Conservation (phyloP, 2,329 filamentous ascomycete genomes). For the Aspergillus bombycis region DNA sequence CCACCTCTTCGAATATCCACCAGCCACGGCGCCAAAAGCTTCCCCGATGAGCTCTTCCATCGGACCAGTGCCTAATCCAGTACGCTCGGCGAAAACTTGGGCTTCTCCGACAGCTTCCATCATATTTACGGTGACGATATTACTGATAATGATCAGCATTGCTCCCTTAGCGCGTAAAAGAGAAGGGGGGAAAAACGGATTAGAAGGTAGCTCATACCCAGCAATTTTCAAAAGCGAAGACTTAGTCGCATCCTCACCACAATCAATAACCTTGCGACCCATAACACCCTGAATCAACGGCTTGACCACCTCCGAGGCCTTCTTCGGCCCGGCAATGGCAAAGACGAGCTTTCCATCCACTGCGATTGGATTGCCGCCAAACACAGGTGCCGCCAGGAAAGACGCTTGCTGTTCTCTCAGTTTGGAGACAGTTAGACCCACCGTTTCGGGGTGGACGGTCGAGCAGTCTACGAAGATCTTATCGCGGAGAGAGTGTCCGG, state of each 20-base stretch:
- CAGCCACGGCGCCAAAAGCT: slow-evolving; percentile 48
- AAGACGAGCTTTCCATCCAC: slow-evolving; percentile 51
- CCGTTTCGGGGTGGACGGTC: slow-evolving; percentile 78
- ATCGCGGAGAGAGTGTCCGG: slow-evolving; percentile 53
- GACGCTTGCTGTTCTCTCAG: slow-evolving; percentile 39
- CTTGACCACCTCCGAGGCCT: slow-evolving; percentile 37
- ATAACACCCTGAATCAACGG: slow-evolving; percentile 50
- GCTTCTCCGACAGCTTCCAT: slow-evolving; percentile 52
- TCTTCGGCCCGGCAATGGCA: slow-evolving; percentile 43
- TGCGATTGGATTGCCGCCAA: slow-evolving; percentile 49
- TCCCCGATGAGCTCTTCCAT: slow-evolving; percentile 49
- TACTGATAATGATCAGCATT: slow-evolving; percentile 27
- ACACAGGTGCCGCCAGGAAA: slow-evolving; percentile 48
- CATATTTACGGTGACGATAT: slow-evolving; percentile 48
- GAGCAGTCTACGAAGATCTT: slow-evolving; percentile 88
- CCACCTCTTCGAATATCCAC: slow-evolving; percentile 47
- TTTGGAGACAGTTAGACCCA: slow-evolving; percentile 35
- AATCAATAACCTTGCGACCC: slow-evolving; percentile 46
- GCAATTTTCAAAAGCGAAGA: slow-evolving; percentile 50
- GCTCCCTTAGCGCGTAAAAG: neutral
- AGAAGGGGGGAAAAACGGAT: neutral
- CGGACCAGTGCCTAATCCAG: slow-evolving; percentile 44
- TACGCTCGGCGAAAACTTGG: slow-evolving; percentile 52
- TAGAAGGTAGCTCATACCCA: slow-evolving; percentile 31
- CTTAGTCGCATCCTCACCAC: slow-evolving; percentile 48